phyloP scores from a whole-genome alignment of 1,139 yeast genomes.

The Magnusiomyces tetraspermus region DNA sequence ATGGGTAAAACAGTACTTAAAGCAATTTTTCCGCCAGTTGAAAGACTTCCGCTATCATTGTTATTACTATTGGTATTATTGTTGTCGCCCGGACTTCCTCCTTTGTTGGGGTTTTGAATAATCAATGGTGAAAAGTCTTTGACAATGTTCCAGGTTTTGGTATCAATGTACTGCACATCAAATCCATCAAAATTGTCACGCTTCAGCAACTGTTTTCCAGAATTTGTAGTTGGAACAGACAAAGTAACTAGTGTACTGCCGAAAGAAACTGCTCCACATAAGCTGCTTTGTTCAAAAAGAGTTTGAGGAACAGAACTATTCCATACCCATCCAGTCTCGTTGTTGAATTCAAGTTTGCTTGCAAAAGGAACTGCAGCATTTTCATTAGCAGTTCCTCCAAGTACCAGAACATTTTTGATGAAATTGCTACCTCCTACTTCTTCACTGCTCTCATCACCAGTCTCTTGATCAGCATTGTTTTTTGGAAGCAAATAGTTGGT shows the following conservation, averaged over 20 bases:
- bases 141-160: slow-evolving; percentile 7
- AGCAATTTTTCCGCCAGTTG: slow-evolving; percentile 29
- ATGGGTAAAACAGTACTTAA: slow-evolving; percentile 31
- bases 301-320: slow-evolving; percentile 17
- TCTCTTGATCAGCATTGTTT: not conserved
- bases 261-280: slow-evolving; percentile 36
- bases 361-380: slow-evolving; percentile 37
- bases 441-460: slow-evolving; percentile 11
- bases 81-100: too few species aligned
- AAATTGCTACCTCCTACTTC: not conserved
- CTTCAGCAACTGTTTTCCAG: slow-evolving; percentile 4
- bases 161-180: slow-evolving; percentile 8
- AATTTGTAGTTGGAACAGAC: slow-evolving; percentile 1
- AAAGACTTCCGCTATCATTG: not conserved
- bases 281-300: slow-evolving; percentile 14
- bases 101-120: not conserved
- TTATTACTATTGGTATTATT: not conserved
- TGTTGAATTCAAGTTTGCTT: slow-evolving; percentile 32
- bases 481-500: not conserved
- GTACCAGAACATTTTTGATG: slow-evolving; percentile 21
- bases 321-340: slow-evolving; percentile 41
- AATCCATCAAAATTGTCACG: slow-evolving; percentile 5
- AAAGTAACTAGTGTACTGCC: slow-evolving; percentile 36
- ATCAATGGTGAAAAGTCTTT: slow-evolving; percentile 7
- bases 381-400: slow-evolving; percentile 37